Evolutionary conservation across 208 protist genomes (phyloP).

Genomic region (Crithidia acanthocephali): DNA sequence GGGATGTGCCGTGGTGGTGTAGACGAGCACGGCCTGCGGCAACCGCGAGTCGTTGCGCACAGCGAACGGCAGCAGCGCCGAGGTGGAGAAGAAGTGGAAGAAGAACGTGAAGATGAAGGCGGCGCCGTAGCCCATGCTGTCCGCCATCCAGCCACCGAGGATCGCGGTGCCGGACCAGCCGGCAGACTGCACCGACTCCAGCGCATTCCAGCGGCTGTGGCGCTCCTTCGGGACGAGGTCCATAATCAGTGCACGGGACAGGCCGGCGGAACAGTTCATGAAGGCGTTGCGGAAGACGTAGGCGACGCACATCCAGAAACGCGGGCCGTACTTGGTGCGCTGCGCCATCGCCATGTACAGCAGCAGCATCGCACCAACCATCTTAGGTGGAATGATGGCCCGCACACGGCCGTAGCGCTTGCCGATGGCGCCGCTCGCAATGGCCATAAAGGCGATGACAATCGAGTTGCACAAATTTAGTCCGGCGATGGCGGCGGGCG

Average conservation of each 20-base stretch:
- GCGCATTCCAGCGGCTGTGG: slow-evolving; percentile 65
- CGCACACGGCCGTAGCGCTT: slow-evolving; percentile 57
- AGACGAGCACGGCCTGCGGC: slow-evolving; percentile 34
- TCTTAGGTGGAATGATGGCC: slow-evolving; percentile 50
- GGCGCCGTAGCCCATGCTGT: slow-evolving; percentile 53
- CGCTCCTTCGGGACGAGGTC: slow-evolving; percentile 56
- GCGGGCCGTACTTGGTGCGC: slow-evolving; percentile 33
- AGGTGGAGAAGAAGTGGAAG: slow-evolving; percentile 53
- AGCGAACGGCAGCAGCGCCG: slow-evolving; percentile 47
- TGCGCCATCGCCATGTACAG: slow-evolving; percentile 66
- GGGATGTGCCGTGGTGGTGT: slow-evolving; percentile 27
- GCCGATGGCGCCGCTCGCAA: slow-evolving; percentile 44
- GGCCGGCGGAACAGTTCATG: slow-evolving; percentile 66
- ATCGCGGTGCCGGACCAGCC: slow-evolving; percentile 75
- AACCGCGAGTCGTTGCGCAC: slow-evolving; percentile 60
- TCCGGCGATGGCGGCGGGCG: slow-evolving; percentile 41
- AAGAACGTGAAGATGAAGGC: slow-evolving; percentile 80
- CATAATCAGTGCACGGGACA: slow-evolving; percentile 74
- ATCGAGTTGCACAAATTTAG: slow-evolving; percentile 55
- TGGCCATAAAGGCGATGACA: slow-evolving; percentile 54
- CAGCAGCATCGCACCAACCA: slow-evolving; percentile 50
- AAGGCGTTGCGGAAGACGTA: slow-evolving; percentile 63
- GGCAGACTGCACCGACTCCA: slow-evolving; percentile 71
- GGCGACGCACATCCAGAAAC: slow-evolving; percentile 54
- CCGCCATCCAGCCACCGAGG: slow-evolving; percentile 66